These are phyloP conservation scores for Mortierella sp. DNA, from an alignment of 371 early-diverging fungal genomes.

Conservation along the genomic window DNA sequence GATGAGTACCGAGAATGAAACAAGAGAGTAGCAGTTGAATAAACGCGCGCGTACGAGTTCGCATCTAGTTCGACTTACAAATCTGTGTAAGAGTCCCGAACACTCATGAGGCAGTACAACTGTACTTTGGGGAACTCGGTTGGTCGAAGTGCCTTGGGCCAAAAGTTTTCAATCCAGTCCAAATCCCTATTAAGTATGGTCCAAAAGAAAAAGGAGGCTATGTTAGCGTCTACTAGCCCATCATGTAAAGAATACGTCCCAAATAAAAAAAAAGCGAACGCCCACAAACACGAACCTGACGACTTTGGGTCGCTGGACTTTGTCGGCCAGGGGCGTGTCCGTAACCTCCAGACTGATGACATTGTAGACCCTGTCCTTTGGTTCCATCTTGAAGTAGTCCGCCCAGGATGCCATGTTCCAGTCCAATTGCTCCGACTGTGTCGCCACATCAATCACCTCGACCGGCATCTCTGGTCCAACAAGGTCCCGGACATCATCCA, in stretches of 20 bases:
- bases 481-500: constrained; percentile 75
- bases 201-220: background rate
- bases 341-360: constrained; percentile 92
- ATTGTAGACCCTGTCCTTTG: constrained; percentile 82
- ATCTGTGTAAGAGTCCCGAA: constrained; percentile 89
- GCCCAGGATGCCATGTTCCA: constrained; percentile 91
- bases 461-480: constrained; percentile 65
- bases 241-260: background rate
- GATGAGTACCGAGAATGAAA: background rate
- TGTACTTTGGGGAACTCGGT: constrained; percentile 87
- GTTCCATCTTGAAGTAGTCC: constrained; percentile 73
- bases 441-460: constrained; percentile 77
- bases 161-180: constrained; percentile 89
- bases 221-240: background rate
- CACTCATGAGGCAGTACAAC: constrained; percentile 93
- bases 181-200: constrained; percentile 68
- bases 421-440: constrained; percentile 81
- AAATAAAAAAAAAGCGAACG: too few species aligned
- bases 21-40: background rate
- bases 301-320: constrained; percentile 78
- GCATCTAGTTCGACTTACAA: constrained; percentile 68
- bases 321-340: constrained; percentile 74
- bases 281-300: constrained; percentile 70
- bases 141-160: constrained; percentile 76
- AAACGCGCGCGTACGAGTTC: background rate